phyloP scores from a whole-genome alignment of 306 rosid genomes.

The Prunus mongolica region DNA sequence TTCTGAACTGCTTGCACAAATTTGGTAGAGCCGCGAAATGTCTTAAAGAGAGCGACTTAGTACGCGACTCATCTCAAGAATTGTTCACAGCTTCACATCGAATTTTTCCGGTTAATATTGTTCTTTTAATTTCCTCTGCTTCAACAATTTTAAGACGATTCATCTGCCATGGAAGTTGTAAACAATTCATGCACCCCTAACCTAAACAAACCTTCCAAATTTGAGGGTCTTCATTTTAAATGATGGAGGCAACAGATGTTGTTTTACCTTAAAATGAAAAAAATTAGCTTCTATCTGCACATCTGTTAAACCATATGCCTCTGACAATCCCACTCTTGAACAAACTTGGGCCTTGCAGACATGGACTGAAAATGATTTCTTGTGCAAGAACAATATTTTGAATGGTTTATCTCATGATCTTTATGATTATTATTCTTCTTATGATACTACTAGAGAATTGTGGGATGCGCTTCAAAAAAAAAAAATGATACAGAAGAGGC shows the following conservation, averaged over 20 bases:
- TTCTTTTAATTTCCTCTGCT: background rate
- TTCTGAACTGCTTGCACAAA: background rate
- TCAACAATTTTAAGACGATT: background rate
- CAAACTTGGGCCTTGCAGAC: background rate
- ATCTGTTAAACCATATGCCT: background rate
- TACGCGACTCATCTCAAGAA: background rate
- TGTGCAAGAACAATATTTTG: background rate
- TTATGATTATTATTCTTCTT: background rate
- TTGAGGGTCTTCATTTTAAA: background rate
- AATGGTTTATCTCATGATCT: background rate
- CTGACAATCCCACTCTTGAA: background rate
- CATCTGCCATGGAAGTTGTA: background rate
- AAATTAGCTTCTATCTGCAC: background rate
- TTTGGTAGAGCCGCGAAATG: background rate
- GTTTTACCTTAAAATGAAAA: background rate
- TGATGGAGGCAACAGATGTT: background rate
- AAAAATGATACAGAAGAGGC: too few relatives aligned
- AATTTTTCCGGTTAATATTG: too few relatives aligned
- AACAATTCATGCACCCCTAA: too few relatives aligned
- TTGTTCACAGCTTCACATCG: too few relatives aligned
- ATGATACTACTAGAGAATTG: background rate
- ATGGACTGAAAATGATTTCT: background rate
- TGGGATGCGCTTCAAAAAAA: background rate
- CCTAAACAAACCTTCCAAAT: background rate
- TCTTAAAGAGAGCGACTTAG: background rate